Evolutionary conservation across 306 rosid genomes (phyloP).

Genomic region (Castanopsis chinensis): DNA sequence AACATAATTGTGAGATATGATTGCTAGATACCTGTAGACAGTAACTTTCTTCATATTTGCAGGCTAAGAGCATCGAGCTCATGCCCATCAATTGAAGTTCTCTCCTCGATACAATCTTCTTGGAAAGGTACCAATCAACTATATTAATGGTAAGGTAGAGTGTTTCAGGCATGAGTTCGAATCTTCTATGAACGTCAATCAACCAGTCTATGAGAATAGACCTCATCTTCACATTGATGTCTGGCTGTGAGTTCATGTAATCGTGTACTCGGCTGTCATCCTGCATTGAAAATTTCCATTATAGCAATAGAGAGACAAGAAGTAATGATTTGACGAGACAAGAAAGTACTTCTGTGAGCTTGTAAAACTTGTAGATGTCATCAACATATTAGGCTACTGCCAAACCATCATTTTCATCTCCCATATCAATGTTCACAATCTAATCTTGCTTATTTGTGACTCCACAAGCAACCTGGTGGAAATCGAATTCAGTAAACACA

Average conservation of each 20-base stretch:
- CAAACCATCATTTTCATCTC: slow-evolving; percentile 34
- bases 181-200: slow-evolving; percentile 48
- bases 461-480: slow-evolving; percentile 40
- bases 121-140: slow-evolving; percentile 53
- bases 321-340: background rate
- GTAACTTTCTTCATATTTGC: slow-evolving; percentile 58
- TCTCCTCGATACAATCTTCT: slow-evolving; percentile 33
- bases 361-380: slow-evolving; percentile 51
- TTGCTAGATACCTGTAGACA: slow-evolving; percentile 41
- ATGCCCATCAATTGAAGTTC: slow-evolving; percentile 55
- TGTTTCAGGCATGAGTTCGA: slow-evolving; percentile 53
- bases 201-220: slow-evolving; percentile 57
- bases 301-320: background rate
- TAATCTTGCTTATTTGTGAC: slow-evolving; percentile 16
- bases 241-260: slow-evolving; percentile 50
- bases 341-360: slow-evolving; percentile 26
- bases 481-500: background rate
- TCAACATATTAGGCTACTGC: slow-evolving; percentile 57
- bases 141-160: slow-evolving; percentile 54
- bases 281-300: slow-evolving; percentile 17
- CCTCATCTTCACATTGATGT: slow-evolving; percentile 53
- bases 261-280: slow-evolving; percentile 23
- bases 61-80: slow-evolving; percentile 58
- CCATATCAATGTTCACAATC: slow-evolving; percentile 37
- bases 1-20: background rate